A percentile compares a stretch with the other conserved stretches of the same genome.
phyloP scores from a whole-genome alignment of 148 eudicot genomes.

The Heliosperma pusillum region DNA sequence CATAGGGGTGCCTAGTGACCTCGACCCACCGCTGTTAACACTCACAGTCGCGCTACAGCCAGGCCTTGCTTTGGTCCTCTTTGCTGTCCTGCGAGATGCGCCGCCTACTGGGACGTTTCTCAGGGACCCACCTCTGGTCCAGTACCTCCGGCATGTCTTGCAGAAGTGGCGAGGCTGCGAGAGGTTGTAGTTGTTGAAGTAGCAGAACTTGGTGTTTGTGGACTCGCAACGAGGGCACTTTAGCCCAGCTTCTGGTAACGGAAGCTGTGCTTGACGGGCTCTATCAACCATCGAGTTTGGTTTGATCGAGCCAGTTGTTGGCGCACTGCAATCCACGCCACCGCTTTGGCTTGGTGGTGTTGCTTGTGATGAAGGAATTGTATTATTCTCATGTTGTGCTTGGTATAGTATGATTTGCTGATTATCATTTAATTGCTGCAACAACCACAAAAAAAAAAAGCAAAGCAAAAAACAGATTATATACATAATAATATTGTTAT shows the following conservation, averaged over 20 bases:
- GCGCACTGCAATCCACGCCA: background rate
- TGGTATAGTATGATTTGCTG: slow-evolving; percentile 6
- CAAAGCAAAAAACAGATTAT: background rate
- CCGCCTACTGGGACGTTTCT: slow-evolving; percentile 25
- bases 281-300: slow-evolving; percentile 29
- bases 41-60: background rate
- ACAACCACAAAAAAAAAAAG: background rate
- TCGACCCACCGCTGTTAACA: background rate
- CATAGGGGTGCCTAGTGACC: background rate
- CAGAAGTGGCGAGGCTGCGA: slow-evolving; percentile 26
- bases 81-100: slow-evolving; percentile 22
- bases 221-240: slow-evolving; percentile 27
- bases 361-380: background rate
- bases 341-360: slow-evolving; percentile 5
- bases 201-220: slow-evolving; percentile 22
- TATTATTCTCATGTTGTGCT: slow-evolving; percentile 5
- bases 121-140: slow-evolving; percentile 26
- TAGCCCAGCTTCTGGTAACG: slow-evolving; percentile 22
- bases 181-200: slow-evolving; percentile 26
- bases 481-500: background rate
- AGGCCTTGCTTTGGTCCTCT: slow-evolving; percentile 16
- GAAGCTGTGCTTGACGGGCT: slow-evolving; percentile 27
- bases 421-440: slow-evolving; percentile 18
- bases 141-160: slow-evolving; percentile 22
- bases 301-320: slow-evolving; percentile 12